phyloP scores from a whole-genome alignment of 306 rosid genomes.

The Vachellia pachyceras region DNA sequence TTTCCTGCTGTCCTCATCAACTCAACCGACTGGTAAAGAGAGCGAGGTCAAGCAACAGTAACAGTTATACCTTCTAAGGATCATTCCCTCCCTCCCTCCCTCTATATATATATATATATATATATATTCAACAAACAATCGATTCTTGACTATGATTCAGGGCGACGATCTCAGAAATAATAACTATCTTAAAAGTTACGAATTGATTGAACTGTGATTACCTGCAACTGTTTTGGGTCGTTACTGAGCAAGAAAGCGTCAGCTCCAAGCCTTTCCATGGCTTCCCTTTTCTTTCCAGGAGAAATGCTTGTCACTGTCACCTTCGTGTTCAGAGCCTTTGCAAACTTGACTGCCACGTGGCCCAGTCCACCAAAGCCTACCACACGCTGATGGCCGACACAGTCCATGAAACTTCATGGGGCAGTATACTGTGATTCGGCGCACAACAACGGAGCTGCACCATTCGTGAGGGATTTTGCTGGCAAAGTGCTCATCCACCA shows the following conservation, averaged over 20 bases:
- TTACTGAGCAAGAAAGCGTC: conserved; percentile 42
- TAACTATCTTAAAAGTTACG: neutral
- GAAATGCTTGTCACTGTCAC: conserved; percentile 53
- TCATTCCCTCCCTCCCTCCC: too few relatives aligned
- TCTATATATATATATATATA: conserved; percentile 32
- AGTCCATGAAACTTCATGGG: conserved; percentile 40
- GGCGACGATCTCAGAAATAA: neutral
- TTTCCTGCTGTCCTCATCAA: neutral
- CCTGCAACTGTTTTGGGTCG: neutral
- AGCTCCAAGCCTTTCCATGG: conserved; percentile 42
- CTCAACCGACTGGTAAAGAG: conserved; percentile 4
- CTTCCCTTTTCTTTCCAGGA: conserved; percentile 41
- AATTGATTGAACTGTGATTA: neutral
- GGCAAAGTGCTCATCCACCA: conserved; percentile 35
- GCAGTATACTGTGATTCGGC: conserved; percentile 39
- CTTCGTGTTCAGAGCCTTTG: conserved; percentile 44
- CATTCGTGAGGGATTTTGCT: neutral
- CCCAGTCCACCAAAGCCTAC: conserved; percentile 50
- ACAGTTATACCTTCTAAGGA: conserved; percentile 56
- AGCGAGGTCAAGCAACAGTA: conserved; percentile 9
- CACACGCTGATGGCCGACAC: conserved; percentile 41
- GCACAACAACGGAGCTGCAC: conserved; percentile 41
- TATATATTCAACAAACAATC: neutral
- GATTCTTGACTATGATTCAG: neutral
- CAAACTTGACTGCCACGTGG: conserved; percentile 53